Base-by-base conservation (phyloP, 768 basidiomycete species). In the Filobasidium wieringae region DNA sequence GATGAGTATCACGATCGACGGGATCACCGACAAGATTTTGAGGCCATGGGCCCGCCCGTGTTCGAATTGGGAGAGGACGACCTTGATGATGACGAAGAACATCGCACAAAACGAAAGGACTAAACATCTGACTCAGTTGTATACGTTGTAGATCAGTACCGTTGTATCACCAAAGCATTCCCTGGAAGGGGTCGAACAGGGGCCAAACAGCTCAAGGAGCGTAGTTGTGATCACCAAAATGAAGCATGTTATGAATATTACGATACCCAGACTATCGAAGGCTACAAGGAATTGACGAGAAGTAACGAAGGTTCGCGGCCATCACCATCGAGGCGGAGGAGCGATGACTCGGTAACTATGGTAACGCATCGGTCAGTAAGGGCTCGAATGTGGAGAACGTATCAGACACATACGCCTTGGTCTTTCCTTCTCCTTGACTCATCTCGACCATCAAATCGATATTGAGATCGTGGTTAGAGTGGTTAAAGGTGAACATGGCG, bases 361-460 rank as follows among this genome's bases (percentile, higher is more conserved):
- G 22, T 9, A 4, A 24, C 2, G 45, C 22, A 51, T 41, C 22
- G 0, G 39, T n/a, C 29, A 2, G 14, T 47, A 7, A 47, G 43
- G 22, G 4, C 22, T 19, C 22, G 43, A 19, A 7, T 14, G 15
- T 24, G 43, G 17, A 24, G n/a, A n/a, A n/a, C n/a, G n/a, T n/a
- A n/a, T n/a, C n/a, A n/a, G n/a, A n/a, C n/a, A 61, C 60, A 62
- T 71, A 90, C 86, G 85, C 83, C 62, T 83, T 79, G 24, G 89
- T 96, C 59, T 82, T 79, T 7, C 93, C 93, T 32, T 76, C 56
- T 0, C 93, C 93, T 67, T 88, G 91, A 63, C 79, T 77, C 63
- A 80, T 86, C 74, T 99, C 93, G 9, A 96, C 83, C 1, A 86
- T 81, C 66, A 96, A 82, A 64, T 89, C 86, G 62, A 87, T 96